A percentile compares a stretch with the other conserved stretches of the same genome.
Conservation (phyloP, 257 asterid species). For the Solanum microdontum region DNA sequence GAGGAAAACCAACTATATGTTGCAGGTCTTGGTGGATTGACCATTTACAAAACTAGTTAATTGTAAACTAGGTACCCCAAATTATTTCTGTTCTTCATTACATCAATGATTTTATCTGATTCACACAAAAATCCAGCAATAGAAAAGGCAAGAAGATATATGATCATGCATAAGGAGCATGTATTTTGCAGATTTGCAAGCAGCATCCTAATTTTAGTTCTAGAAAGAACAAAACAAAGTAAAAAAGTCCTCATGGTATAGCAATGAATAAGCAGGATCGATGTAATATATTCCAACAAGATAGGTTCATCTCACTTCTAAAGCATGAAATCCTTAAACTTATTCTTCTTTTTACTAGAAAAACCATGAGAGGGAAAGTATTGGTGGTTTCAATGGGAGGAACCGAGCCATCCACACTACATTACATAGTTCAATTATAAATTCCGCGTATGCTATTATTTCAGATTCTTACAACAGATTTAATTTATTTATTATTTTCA, state of each 20-base stretch:
- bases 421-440: neutral
- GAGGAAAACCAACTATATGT: neutral
- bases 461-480: neutral
- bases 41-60: neutral
- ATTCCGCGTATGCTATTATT: neutral
- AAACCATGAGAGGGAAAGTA: neutral
- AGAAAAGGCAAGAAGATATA: neutral
- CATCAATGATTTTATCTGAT: neutral
- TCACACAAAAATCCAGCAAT: neutral
- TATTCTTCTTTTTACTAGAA: neutral
- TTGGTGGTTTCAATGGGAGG: neutral
- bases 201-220: neutral
- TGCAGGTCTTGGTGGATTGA: neutral
- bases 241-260: neutral
- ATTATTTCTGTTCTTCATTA: neutral
- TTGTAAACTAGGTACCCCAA: neutral
- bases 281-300: neutral
- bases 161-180: neutral
- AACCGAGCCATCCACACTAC: neutral
- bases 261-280: neutral
- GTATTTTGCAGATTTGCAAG: neutral
- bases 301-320: neutral
- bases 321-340: neutral
- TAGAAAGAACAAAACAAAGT: neutral
- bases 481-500: neutral